Base-by-base conservation (phyloP, 177 flowering plant species). In the Vitis hybrid region DNA sequence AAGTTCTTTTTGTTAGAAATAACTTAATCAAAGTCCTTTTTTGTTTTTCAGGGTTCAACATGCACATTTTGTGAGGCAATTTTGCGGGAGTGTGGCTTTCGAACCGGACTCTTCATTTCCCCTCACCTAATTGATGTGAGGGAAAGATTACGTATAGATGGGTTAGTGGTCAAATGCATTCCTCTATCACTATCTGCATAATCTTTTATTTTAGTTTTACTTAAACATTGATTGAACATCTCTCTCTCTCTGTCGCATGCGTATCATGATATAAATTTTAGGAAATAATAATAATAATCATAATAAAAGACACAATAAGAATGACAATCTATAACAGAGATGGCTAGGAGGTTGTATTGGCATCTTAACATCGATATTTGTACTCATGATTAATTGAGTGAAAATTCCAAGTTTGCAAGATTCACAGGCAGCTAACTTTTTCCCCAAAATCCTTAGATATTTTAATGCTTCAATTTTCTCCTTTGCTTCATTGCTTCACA, bases 91-190 rank as follows among this genome's bases (percentile, higher is more conserved):
- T 85, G 90, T 87, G 98, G 98, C 45, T 84, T 94, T 66, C 86
- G 80, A 65, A 92, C 98, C 67, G 98, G 98, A 79, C 84, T 94
- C 1, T 92, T 94, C 75, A 94, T 90, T 14, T 94, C 98, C 23
- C 98, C 98, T 39, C 98, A 94, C 80, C 79, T 94, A 17, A 87
- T 94, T 79, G 98, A 94, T 77, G 94, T 94, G 75, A 86, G 92
- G 75, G 98, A 94, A 76, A 83, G 97, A 80, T 86, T 87, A 62
- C 92, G 92, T n/a, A 68, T 94, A 62, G 68, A 91, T 74, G 98
- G 97, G 98, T 94, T 19, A 76, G 93, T 78, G 51, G 64, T 67
- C 64, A 21, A 66, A 51, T 51, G 56, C 56, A 12, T 56, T 55
- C 23, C 14, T 56, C 17, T 50, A 52, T 61, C 23, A 51, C 39